Evolutionary conservation across 169 alveolate genomes (phyloP), one percentile per base, ranked within the genome.

Genomic region (Eimeria sp.): DNA sequence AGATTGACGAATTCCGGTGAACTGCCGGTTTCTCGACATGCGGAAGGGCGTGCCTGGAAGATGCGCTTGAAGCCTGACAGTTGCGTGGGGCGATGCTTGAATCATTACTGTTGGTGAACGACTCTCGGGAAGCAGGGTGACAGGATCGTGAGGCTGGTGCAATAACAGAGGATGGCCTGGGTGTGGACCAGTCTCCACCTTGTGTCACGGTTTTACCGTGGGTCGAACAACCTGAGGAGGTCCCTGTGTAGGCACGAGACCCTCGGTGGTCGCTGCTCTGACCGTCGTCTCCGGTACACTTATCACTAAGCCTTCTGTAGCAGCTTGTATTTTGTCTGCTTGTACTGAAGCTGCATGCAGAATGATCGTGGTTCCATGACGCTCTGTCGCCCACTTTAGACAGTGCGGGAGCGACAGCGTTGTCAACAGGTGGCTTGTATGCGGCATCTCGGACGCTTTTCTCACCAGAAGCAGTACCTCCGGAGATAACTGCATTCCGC

Each of bases 1-100:
- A 49, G 49, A 43, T 63, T 61, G 93, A 58, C 25, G 93, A 11
- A 63, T 86, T 65, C 11, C 93, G 93, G 67, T 58, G 93, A 61
- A 34, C 40, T n/a, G 82, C 25, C 51, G 65, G 27, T 14, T 61
- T 45, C 18, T 86, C 93, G 63, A 27, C 61, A 45, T 14, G 82
- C 9, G 80, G 18, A 34, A 40, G 0, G 4, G 65, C 58, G 25
- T 86, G 61, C 80, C 27, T 86, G 45, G 80, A 47, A 9, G 93
- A 61, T 58, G 30, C 27, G 10, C 61, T 7, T 18, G 76, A 27
- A 61, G 47, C 51, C 20, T 25, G 61, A 43, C 76, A 51, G 61
- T 27, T 22, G 63, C 80, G 61, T 34, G 93, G 7, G 57, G 51
- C 61, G n/a, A 80, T 34, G 7, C 30, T 86, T 45, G 80, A 22